A percentile compares a stretch with the other conserved stretches of the same genome.
phyloP scores from a whole-genome alignment of 1,284 basidiomycete genomes.

The Ceratobasidium sp. region DNA sequence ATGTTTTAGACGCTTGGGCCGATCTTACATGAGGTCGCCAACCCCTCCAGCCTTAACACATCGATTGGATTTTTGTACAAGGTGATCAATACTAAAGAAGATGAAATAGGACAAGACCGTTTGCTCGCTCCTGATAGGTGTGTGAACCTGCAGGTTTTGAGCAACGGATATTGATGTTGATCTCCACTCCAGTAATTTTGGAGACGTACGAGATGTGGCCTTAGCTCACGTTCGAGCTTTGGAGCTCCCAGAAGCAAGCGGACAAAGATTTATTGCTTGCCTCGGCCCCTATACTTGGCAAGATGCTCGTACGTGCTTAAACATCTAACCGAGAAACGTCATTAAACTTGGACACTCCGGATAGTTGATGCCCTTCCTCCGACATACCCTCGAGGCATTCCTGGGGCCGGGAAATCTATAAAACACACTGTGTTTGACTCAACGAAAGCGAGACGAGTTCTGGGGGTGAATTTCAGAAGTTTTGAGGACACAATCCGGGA shows the following conservation, averaged over 20 bases:
- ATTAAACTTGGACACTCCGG: not conserved
- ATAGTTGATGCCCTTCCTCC: constrained; percentile 25
- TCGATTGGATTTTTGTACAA: constrained; percentile 34
- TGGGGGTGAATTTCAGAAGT: constrained; percentile 64
- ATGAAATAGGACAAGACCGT: constrained; percentile 17
- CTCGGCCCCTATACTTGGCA: constrained; percentile 55
- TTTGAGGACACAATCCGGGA: constrained; percentile 63
- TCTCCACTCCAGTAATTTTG: constrained; percentile 51
- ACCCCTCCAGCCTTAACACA: constrained; percentile 34
- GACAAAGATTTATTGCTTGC: constrained; percentile 70
- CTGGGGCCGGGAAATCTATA: constrained; percentile 59
- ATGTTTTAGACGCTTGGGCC: constrained; percentile 59
- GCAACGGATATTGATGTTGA: not conserved
- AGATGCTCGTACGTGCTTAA: constrained; percentile 35
- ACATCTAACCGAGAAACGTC: not conserved
- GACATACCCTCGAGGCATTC: constrained; percentile 54
- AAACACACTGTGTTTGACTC: constrained; percentile 57
- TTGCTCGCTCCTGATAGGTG: constrained; percentile 38
- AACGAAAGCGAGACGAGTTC: constrained; percentile 61
- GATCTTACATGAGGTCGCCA: constrained; percentile 46
- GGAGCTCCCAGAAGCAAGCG: constrained; percentile 68
- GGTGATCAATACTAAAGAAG: constrained; percentile 1
- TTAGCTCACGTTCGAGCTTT: constrained; percentile 71
- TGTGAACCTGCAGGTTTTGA: constrained; percentile 3
- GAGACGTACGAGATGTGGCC: constrained; percentile 76